Percentiles rank a stretch among this genome's conserved stretches.
Conservation (phyloP, 495 filamentous ascomycete genomes). For the Lasiosphaeria miniovina region DNA sequence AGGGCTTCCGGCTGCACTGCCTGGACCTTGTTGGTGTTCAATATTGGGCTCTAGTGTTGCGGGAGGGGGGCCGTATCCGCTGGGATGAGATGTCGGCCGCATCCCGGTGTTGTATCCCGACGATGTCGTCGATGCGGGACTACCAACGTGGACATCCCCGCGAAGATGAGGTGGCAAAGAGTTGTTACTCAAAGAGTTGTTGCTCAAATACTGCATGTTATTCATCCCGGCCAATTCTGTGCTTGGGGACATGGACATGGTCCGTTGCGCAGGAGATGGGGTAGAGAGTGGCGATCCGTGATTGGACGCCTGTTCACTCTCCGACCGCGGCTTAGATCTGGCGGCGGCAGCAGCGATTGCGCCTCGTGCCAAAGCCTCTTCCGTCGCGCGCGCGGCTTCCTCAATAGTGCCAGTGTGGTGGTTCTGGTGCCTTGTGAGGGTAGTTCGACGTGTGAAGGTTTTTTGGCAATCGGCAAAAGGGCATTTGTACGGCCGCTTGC, state of each 20-base stretch:
- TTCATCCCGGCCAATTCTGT: conserved; percentile 71
- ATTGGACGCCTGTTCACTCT: conserved; percentile 74
- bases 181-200: conserved; percentile 65
- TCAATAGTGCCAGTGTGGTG: conserved; percentile 94
- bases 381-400: conserved; percentile 85
- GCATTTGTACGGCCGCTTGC: conserved; percentile 95
- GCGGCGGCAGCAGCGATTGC: conserved; percentile 53
- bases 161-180: conserved; percentile 83
- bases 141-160: conserved; percentile 64
- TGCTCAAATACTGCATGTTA: conserved; percentile 69
- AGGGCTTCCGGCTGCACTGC: conserved; percentile 66
- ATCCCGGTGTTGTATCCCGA: conserved; percentile 58
- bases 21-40: conserved; percentile 65
- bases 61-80: conserved; percentile 67
- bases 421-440: conserved; percentile 91
- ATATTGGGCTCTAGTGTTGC: conserved; percentile 85
- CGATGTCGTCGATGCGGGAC: conserved; percentile 62
- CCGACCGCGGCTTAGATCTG: conserved; percentile 55
- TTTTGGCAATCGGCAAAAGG: conserved; percentile 97
- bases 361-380: conserved; percentile 57
- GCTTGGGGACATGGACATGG: conserved; percentile 74
- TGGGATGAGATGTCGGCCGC: conserved; percentile 72
- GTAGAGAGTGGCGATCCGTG: conserved; percentile 80
- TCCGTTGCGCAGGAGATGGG: conserved; percentile 77
- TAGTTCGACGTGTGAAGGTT: conserved; percentile 94